phyloP scores from a whole-genome alignment of 495 filamentous ascomycete species.

The Penicillium simplicissimum region DNA sequence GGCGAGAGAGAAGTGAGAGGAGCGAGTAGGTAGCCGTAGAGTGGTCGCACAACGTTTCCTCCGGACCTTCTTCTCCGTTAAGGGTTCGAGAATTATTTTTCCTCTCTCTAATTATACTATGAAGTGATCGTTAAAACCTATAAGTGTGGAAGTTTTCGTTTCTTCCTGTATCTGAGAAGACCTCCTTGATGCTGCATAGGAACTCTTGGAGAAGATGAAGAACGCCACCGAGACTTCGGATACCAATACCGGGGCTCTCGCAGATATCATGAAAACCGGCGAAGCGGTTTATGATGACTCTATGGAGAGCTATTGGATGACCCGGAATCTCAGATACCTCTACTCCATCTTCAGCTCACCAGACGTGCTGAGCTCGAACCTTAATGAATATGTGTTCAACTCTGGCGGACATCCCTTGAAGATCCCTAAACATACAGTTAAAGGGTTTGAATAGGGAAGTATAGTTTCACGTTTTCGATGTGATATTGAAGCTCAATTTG shows the following conservation, averaged over 20 bases:
- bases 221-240: constrained; percentile 48
- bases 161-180: too few relatives aligned
- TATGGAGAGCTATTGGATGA: constrained; percentile 60
- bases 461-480: background rate
- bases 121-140: too few relatives aligned
- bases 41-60: background rate
- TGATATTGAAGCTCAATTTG: too few relatives aligned
- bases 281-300: constrained; percentile 34
- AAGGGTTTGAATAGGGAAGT: background rate
- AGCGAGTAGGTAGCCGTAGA: background rate
- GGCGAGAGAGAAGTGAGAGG: background rate
- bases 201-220: constrained; percentile 48
- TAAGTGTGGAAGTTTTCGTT: too few relatives aligned
- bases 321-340: constrained; percentile 73
- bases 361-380: constrained; percentile 59
- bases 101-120: too few relatives aligned
- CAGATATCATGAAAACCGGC: constrained; percentile 37
- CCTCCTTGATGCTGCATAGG: too few relatives aligned
- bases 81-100: too few relatives aligned
- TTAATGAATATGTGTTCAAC: constrained; percentile 72
- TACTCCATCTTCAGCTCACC: constrained; percentile 66
- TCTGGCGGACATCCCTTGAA: constrained; percentile 52
- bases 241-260: constrained; percentile 51
- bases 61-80: too few relatives aligned
- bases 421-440: constrained; percentile 3